Evolutionary conservation across 2,329 filamentous ascomycete species (phyloP).

Genomic region (Apiospora kogelbergensis): DNA sequence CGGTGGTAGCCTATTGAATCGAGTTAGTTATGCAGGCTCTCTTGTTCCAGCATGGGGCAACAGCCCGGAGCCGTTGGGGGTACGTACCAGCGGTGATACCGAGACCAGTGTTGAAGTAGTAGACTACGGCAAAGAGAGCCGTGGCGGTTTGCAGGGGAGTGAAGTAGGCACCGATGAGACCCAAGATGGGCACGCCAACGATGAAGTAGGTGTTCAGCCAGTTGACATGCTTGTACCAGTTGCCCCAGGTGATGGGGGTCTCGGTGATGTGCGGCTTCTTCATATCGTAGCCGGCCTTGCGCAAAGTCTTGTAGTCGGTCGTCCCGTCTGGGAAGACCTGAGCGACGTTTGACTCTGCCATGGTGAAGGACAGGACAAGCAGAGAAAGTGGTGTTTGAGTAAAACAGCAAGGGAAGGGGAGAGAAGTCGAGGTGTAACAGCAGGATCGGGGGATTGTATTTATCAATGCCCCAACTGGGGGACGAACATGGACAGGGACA

Average conservation of each 20-base stretch:
- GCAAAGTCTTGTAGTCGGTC: conserved; percentile 54
- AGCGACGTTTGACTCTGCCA: conserved; percentile 37
- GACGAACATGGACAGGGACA: too few species aligned
- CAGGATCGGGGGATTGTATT: conserved; percentile 1
- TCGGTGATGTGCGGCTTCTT: conserved; percentile 87
- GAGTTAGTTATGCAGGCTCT: background rate
- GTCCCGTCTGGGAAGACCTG: conserved; percentile 52
- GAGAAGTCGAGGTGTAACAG: background rate
- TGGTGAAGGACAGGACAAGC: conserved; percentile 36
- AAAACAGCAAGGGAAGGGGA: background rate
- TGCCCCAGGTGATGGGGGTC: conserved; percentile 73
- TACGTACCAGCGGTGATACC: conserved; percentile 35
- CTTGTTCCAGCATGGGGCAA: too few species aligned
- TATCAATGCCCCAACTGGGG: background rate
- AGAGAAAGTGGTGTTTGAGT: background rate
- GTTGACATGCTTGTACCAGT: conserved; percentile 92
- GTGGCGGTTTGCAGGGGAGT: conserved; percentile 52
- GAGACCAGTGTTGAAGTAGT: conserved; percentile 35
- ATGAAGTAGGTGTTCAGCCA: conserved; percentile 89
- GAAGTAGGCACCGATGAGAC: conserved; percentile 75
- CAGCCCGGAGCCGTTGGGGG: background rate
- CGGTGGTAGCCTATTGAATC: conserved; percentile 33
- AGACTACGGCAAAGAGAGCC: conserved; percentile 43
- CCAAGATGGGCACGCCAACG: conserved; percentile 71
- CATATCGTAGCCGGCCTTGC: conserved; percentile 44